A percentile compares a stretch with the other conserved stretches of the same genome.
Evolutionary conservation across 179 eudicot genomes (phyloP).

Genomic region (Drosera spatulata): DNA sequence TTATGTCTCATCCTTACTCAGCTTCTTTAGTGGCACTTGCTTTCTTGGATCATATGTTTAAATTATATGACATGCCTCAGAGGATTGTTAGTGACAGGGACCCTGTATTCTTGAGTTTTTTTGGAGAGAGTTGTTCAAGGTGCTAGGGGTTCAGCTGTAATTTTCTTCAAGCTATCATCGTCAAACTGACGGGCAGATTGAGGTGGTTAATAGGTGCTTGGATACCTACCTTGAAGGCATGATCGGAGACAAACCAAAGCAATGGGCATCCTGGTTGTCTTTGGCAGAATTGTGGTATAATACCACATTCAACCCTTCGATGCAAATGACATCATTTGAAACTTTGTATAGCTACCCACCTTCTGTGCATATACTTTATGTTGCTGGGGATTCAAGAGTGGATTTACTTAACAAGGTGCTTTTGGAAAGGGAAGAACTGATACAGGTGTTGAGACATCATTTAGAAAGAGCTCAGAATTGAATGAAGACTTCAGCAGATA

Average conservation of each 20-base stretch:
- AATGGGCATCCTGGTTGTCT: constrained; percentile 2
- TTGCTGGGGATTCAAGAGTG: background rate
- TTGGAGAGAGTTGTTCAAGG: background rate
- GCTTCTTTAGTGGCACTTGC: background rate
- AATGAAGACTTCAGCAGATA: constrained; percentile 4
- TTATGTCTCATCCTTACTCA: background rate
- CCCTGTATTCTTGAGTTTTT: background rate
- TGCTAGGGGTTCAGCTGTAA: background rate
- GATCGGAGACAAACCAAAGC: background rate
- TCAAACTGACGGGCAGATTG: constrained; percentile 5
- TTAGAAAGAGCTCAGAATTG: background rate
- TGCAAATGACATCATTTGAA: constrained; percentile 1
- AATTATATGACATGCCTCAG: background rate
- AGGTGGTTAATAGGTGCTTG: background rate
- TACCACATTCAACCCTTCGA: background rate
- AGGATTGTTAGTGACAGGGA: constrained; percentile 3
- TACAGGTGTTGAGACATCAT: background rate
- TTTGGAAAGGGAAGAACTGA: background rate
- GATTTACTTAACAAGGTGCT: background rate
- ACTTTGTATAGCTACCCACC: constrained; percentile 6
- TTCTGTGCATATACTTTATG: background rate
- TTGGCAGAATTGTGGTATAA: constrained; percentile 8
- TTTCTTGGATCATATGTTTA: background rate
- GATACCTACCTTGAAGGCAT: constrained; percentile 7
- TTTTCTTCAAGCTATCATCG: constrained; percentile 3